Conservation (phyloP, 2,329 filamentous ascomycete genomes). For the Septoria linicola region DNA sequence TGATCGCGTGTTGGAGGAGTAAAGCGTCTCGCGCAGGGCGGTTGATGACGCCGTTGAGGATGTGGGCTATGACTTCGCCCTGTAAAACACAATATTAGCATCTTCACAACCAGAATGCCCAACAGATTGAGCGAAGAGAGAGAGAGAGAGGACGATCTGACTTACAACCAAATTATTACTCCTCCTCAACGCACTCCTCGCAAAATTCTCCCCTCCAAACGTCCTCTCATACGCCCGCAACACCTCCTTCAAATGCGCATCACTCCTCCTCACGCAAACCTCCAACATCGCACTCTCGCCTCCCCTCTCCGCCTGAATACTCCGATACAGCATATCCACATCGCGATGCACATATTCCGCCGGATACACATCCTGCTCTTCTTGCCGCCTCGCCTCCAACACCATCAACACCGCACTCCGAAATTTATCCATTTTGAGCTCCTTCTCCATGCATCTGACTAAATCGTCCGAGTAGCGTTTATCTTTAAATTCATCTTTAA, state of each 20-base stretch:
- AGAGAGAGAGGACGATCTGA: slow-evolving; percentile 33
- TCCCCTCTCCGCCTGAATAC: slow-evolving; percentile 69
- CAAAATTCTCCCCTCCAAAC: slow-evolving; percentile 79
- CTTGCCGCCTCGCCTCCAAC: slow-evolving; percentile 79
- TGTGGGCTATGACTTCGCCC: slow-evolving; percentile 92
- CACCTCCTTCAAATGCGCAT: slow-evolving; percentile 77
- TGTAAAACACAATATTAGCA: too few species aligned
- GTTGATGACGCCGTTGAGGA: slow-evolving; percentile 96
- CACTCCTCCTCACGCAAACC: slow-evolving; percentile 77
- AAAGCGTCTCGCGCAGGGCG: slow-evolving; percentile 89
- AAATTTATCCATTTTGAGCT: slow-evolving; percentile 95
- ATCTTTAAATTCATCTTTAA: slow-evolving; percentile 86
- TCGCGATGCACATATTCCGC: slow-evolving; percentile 63
- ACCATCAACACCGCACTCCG: slow-evolving; percentile 81
- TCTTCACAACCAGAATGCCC: too few species aligned
- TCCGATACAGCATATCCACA: slow-evolving; percentile 67
- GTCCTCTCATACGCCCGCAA: slow-evolving; percentile 71
- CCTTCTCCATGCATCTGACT: slow-evolving; percentile 81
- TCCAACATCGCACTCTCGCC: slow-evolving; percentile 85
- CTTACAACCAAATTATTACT: slow-evolving; percentile 89
- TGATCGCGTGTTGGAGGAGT: slow-evolving; percentile 83
- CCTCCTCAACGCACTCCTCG: slow-evolving; percentile 80
- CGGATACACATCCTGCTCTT: slow-evolving; percentile 65
- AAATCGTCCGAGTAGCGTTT: slow-evolving; percentile 86
- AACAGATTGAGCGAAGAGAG: slow-evolving; percentile 9